Evolutionary conservation across 345 rosid genomes (phyloP), one percentile per base, ranked within the genome.

Genomic region (Linum lewisii): DNA sequence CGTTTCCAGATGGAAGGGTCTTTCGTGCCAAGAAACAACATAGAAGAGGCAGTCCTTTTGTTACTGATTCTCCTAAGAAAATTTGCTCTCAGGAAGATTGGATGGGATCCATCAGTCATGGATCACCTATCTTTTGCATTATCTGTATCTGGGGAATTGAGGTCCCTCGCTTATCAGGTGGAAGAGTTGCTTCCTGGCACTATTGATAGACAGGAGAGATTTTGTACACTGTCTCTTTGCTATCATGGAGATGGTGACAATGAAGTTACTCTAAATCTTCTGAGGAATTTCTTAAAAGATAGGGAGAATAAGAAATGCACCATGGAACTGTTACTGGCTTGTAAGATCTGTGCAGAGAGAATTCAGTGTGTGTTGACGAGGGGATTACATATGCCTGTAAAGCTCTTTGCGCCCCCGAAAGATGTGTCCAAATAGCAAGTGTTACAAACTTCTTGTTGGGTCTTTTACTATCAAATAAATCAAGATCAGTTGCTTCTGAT

Each of bases 1-100:
- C 60, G 60, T 14, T 26, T n/a, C 14, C 60, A 57, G 21, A 26
- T 29, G 60, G 60, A 57, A 57, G 60, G 60, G 16, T 57, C 60
- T 18, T 57, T 57, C 29, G 60, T 57, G 44, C 60, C 60, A 57
- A 57, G 60, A 16, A 57, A 57, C 21, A 57, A 57, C 23, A 57
- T 57, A 26, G 60, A 57, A 57, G 60, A 57, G 44, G 60, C 60
- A 18, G 60, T 57, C n/a, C 60, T 57, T 23, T 22, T 57, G 21
- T 32, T 57, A 32, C 60, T 57, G 45, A 57, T 57, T 57, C 34
- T 57, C 14, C 19, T 57, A 3, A 29, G 44, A 29, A 57, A 57
- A 29, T 57, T 25, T 29, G 60, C 44, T 26, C 60, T 57, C 21
- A 29, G 44, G 20, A 57, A 37, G 23, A 57, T 57, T 7, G 44